These are phyloP conservation scores for Luvunga scandens DNA, from an alignment of 345 rosid species.

Conservation along the genomic window DNA sequence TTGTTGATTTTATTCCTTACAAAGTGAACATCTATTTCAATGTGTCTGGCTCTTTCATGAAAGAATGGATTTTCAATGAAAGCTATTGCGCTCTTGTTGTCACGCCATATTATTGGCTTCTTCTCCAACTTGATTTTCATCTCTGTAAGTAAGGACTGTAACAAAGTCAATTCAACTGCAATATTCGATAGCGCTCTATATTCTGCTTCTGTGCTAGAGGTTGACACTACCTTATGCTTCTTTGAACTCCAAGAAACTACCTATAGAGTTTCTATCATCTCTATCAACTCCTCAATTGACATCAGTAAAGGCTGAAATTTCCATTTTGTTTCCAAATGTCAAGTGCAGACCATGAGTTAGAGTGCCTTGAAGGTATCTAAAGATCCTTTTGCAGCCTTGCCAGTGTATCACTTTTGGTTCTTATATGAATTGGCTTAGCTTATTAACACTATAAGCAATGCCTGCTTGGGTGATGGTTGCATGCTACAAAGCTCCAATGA, in stretches of 20 bases:
- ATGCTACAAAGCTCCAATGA: too few species aligned
- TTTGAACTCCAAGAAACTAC: too few species aligned
- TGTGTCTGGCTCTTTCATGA: background rate
- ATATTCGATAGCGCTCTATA: background rate
- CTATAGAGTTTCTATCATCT: too few species aligned
- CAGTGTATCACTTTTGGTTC: too few species aligned
- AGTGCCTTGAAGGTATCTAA: background rate
- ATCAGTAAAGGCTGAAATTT: too few species aligned
- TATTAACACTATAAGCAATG: too few species aligned
- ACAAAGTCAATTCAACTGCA: background rate
- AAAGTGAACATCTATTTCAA: background rate
- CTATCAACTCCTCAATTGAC: background rate
- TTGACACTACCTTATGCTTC: background rate
- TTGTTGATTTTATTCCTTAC: background rate
- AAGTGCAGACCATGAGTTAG: background rate
- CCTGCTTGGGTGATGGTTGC: too few species aligned
- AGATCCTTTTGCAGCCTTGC: background rate
- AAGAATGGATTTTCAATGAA: background rate
- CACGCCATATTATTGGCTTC: background rate
- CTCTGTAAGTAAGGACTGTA: background rate
- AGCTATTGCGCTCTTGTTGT: background rate
- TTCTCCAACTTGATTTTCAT: too few species aligned
- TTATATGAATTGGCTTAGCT: too few species aligned
- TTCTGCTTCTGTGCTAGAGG: background rate
- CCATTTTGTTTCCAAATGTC: too few species aligned